Evolutionary conservation across 352 stramenopile species (phyloP).

Genomic region (Pythium rhizo-oryzae): DNA sequence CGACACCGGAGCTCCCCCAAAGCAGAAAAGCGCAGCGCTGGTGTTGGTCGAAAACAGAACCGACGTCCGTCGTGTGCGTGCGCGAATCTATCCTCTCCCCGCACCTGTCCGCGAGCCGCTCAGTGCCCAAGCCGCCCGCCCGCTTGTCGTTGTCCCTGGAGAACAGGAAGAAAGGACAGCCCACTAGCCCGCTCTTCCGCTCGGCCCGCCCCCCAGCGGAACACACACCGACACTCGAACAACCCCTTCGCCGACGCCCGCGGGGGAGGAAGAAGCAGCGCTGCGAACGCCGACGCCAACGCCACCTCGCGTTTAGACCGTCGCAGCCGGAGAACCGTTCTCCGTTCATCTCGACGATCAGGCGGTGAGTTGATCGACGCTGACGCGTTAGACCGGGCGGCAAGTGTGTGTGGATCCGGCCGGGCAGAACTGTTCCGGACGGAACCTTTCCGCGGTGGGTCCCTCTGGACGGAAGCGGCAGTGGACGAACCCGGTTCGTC

Average conservation of each 20-base stretch:
- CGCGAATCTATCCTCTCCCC: not conserved
- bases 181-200: not conserved
- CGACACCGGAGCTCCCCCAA: not conserved
- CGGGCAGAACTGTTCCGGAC: not conserved
- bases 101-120: not conserved
- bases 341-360: not conserved
- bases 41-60: constrained; percentile 23
- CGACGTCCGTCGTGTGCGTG: not conserved
- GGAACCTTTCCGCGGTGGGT: not conserved
- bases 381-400: not conserved
- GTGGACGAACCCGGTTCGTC: not conserved
- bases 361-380: not conserved
- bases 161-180: constrained; percentile 11
- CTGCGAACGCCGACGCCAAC: not conserved
- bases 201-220: not conserved
- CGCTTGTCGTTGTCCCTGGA: constrained; percentile 5
- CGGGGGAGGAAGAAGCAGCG: no score
- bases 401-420: not conserved
- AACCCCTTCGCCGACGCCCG: not conserved
- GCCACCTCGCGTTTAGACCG: not conserved
- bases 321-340: not conserved
- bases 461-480: not conserved
- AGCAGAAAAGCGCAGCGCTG: constrained; percentile 11
- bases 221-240: not conserved
- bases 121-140: constrained; percentile 11